Conservation (phyloP, 345 rosid species). For the Salix koriyanagi region DNA sequence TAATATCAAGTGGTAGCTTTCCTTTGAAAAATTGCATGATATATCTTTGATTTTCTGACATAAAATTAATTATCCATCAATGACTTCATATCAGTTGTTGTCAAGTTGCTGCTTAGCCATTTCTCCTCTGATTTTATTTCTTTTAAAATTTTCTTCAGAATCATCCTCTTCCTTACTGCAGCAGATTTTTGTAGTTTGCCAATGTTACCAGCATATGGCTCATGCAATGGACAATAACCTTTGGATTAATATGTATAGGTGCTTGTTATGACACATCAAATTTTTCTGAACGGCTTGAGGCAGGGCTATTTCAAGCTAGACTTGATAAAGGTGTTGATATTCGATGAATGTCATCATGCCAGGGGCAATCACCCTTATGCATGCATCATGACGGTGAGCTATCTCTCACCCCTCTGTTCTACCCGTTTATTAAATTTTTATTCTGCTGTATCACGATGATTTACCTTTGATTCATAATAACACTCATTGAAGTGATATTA, state of each 20-base stretch:
- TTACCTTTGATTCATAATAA: background rate
- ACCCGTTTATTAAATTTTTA: background rate
- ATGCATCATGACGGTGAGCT: conserved; percentile 69
- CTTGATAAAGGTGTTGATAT: conserved; percentile 64
- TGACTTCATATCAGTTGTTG: background rate
- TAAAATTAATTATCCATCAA: background rate
- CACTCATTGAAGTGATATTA: background rate
- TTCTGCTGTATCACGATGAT: background rate
- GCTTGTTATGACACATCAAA: conserved; percentile 90
- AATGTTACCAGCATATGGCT: background rate
- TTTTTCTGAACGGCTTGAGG: conserved; percentile 69
- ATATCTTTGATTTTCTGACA: background rate
- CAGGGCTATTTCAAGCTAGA: conserved; percentile 51
- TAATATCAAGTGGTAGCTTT: background rate
- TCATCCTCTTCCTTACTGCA: background rate
- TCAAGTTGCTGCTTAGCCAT: background rate
- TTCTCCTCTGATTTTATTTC: background rate
- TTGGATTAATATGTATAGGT: conserved; percentile 42
- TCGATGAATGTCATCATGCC: conserved; percentile 96
- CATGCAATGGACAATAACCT: background rate
- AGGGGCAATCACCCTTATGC: conserved; percentile 71
- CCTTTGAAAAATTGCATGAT: background rate
- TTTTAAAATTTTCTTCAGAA: background rate
- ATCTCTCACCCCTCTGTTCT: background rate
- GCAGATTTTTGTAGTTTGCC: background rate